Percentiles rank a stretch among this genome's conserved stretches.
phyloP scores from a whole-genome alignment of 768 basidiomycete species.

The Panaeolus papilionaceus region DNA sequence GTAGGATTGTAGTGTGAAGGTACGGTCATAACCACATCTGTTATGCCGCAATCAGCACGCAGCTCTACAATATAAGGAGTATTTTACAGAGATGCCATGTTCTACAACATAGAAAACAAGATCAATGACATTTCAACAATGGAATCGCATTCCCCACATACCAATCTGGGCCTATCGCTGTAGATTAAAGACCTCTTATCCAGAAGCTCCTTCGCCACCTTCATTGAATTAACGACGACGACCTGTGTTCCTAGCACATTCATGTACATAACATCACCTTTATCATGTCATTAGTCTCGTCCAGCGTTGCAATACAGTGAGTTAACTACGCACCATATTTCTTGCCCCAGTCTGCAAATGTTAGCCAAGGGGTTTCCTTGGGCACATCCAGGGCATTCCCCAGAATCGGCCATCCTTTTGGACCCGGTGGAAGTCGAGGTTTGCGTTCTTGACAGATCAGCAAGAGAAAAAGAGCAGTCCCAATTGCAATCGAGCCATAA shows the following conservation, averaged over 20 bases:
- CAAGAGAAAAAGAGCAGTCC: neutral
- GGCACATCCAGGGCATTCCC: slow-evolving; percentile 36
- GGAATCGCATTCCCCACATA: neutral
- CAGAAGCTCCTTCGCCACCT: slow-evolving; percentile 28
- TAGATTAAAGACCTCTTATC: slow-evolving; percentile 28
- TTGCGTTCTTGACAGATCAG: neutral
- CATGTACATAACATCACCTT: neutral
- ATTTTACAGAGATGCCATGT: neutral
- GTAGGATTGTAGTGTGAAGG: slow-evolving; percentile 28
- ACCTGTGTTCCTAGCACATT: slow-evolving; percentile 25
- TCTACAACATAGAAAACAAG: neutral
- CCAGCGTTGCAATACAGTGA: neutral
- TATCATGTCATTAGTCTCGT: neutral
- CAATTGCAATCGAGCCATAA: neutral
- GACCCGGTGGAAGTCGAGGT: slow-evolving; percentile 32
- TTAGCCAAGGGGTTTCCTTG: slow-evolving; percentile 23
- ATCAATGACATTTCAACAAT: neutral
- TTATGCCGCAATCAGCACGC: neutral
- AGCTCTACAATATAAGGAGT: neutral
- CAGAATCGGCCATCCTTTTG: slow-evolving; percentile 32
- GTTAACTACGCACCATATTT: neutral
- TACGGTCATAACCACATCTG: slow-evolving; percentile 1
- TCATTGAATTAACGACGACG: slow-evolving; percentile 30
- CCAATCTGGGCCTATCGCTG: slow-evolving; percentile 6
- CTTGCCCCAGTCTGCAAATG: neutral